Base-by-base conservation (phyloP, 108 stramenopile genomes). In the Nitzschia putrida region DNA sequence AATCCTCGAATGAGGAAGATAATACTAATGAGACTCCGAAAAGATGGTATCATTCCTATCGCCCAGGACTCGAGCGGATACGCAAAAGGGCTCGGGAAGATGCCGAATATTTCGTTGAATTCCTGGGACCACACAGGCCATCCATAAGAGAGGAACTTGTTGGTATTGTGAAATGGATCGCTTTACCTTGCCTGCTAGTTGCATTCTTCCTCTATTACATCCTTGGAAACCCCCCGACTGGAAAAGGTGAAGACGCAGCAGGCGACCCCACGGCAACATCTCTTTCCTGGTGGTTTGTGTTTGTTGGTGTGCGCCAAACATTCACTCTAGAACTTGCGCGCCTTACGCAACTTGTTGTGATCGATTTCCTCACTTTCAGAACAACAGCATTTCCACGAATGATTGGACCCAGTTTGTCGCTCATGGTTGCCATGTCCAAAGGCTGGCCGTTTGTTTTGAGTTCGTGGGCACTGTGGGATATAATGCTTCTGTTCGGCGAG, bases 401-500 rank as follows among this genome's bases (percentile, higher is more conserved):
- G 7, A 2, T 73, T 20, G 75, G 75, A n/a, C 71, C 77, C 6
- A 39, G 42, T 12, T 5, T 77, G 12, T 63, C 81, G 0, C 57
- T 85, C 8, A 34, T 79, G 8, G 26, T 81, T 18, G 74, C 75
- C 4, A 80, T 78, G 60, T 57, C 78, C 16, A 79, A 79, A 45
- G 85, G 85, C 22, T 85, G 79, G 79, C 85, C 85, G 12, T 82
- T 66, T 44, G 11, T 76, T 0, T 29, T 79, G 12, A 63, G 71
- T 16, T 64, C 71, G 20, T 86, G 81, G 85, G 75, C 74, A 23
- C 23, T 80, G 0, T 68, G 67, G 14, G 73, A 82, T 54, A 67
- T 80, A 26, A 16, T 53, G 1, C 21, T 86, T 9, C 57, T 80
- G 16, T 73, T 40, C 54, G 81, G 81, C 1, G 44, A 44, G 7